These are phyloP conservation scores for Salvia sclarea DNA, from an alignment of 305 asterid genomes.

Conservation along the genomic window DNA sequence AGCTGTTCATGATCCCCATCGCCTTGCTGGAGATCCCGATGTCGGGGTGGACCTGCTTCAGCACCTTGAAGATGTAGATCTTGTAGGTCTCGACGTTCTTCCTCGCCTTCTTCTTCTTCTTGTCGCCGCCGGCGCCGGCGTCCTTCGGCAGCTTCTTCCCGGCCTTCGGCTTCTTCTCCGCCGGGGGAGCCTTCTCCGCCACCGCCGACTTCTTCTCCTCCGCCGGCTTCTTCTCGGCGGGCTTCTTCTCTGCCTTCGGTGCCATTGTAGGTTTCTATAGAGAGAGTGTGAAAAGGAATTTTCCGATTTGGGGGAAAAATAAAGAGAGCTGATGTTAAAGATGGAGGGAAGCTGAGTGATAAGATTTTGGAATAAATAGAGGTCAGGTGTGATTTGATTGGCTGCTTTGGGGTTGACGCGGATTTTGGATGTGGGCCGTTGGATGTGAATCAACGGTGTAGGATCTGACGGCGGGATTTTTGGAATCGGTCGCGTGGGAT, in stretches of 20 bases:
- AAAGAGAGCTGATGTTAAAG: neutral
- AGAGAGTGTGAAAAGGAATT: neutral
- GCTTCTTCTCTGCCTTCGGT: constrained; percentile 50
- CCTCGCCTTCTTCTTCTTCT: constrained; percentile 57
- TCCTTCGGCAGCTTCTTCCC: constrained; percentile 54
- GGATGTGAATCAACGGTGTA: neutral
- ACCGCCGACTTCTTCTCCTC: constrained; percentile 41
- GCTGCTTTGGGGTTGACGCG: constrained; percentile 13
- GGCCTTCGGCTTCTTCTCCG: constrained; percentile 47
- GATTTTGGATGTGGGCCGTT: constrained; percentile 29
- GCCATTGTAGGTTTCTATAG: constrained; percentile 37
- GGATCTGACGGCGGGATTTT: constrained; percentile 23
- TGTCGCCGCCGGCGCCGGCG: constrained; percentile 38
- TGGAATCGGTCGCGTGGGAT: constrained; percentile 11
- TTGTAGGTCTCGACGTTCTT: constrained; percentile 66
- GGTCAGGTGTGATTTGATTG: constrained; percentile 28
- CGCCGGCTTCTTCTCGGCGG: constrained; percentile 46
- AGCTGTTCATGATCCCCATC: constrained; percentile 78
- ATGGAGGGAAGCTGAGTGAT: constrained; percentile 3
- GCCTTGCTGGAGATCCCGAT: constrained; percentile 74
- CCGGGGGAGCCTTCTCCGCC: constrained; percentile 42
- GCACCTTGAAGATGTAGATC: constrained; percentile 77
- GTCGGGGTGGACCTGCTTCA: constrained; percentile 77
- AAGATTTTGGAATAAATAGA: constrained; percentile 25
- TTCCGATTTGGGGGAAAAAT: neutral